phyloP scores from a whole-genome alignment of 768 basidiomycete genomes.

The Xerocomellus amylosporus region DNA sequence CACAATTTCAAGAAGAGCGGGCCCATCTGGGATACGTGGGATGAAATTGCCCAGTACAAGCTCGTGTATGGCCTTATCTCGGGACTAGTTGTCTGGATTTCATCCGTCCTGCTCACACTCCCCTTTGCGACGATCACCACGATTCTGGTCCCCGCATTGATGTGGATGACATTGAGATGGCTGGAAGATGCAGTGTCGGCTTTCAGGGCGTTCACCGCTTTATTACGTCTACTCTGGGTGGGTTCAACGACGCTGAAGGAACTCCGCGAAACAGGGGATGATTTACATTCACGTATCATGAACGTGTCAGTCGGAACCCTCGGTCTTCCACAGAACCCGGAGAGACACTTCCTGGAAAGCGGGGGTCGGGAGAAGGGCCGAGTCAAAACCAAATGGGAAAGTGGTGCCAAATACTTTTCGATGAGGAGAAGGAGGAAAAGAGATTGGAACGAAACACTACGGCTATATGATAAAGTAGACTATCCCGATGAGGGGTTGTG shows the following conservation, averaged over 20 bases:
- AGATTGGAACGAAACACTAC: conserved; percentile 86
- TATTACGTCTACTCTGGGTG: conserved; percentile 60
- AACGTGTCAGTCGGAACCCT: conserved; percentile 56
- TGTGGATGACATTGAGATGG: conserved; percentile 93
- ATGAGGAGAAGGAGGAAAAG: conserved; percentile 74
- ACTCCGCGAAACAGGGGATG: conserved; percentile 52
- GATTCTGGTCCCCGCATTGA: conserved; percentile 62
- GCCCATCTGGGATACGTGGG: conserved; percentile 82
- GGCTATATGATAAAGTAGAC: conserved; percentile 79
- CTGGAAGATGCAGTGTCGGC: conserved; percentile 80
- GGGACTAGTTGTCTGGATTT: conserved; percentile 65
- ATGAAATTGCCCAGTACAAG: conserved; percentile 89
- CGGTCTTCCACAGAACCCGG: conserved; percentile 67
- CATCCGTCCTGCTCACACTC: conserved; percentile 54
- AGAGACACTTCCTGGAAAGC: conserved; percentile 53
- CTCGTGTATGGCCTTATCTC: conserved; percentile 78
- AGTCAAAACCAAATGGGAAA: conserved; percentile 63
- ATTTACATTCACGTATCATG: conserved; percentile 65
- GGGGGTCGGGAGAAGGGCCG: conserved; percentile 73
- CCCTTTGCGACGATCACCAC: conserved; percentile 58
- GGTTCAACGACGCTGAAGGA: conserved; percentile 54
- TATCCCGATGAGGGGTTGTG: conserved; percentile 57
- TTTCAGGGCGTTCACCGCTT: conserved; percentile 66
- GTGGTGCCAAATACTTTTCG: conserved; percentile 74
- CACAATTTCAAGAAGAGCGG: conserved; percentile 78